phyloP scores from a whole-genome alignment of 2,329 filamentous ascomycete genomes.

The Dryadomyces sulphureus region DNA sequence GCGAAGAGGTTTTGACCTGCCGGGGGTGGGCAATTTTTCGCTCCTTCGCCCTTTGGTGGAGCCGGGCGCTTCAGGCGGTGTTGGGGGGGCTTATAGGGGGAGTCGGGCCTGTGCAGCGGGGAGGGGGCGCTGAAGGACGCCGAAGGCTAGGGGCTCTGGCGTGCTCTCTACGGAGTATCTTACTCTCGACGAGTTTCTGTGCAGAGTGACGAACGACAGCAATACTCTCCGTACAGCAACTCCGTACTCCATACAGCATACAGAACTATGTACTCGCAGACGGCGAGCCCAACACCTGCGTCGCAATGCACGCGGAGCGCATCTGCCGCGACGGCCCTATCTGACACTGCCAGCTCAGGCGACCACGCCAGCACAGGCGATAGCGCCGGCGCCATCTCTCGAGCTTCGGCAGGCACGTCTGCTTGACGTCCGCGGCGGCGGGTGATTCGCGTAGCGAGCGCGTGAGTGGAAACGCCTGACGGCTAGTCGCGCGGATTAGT shows the following conservation, averaged over 20 bases:
- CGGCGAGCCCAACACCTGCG: no score
- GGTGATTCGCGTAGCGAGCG: neutral
- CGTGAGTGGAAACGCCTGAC: neutral
- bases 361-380: neutral
- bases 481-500: no score
- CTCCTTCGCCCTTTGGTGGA: conserved; percentile 2
- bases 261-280: neutral
- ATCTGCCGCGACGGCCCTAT: neutral
- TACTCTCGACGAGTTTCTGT: no score
- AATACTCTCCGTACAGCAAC: no score
- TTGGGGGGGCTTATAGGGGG: neutral
- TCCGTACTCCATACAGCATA: no score
- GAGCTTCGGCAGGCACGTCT: neutral
- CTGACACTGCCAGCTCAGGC: neutral
- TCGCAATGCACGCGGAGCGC: neutral
- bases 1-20: conserved; percentile 1
- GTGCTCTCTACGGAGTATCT: no score
- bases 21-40: conserved; percentile 1
- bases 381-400: neutral
- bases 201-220: no score
- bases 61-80: neutral
- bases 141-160: no score
- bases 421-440: neutral
- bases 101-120: no score
- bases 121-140: no score